These are phyloP conservation scores for Luffa aegyptiaca DNA, from an alignment of 306 rosid genomes.

Conservation along the genomic window DNA sequence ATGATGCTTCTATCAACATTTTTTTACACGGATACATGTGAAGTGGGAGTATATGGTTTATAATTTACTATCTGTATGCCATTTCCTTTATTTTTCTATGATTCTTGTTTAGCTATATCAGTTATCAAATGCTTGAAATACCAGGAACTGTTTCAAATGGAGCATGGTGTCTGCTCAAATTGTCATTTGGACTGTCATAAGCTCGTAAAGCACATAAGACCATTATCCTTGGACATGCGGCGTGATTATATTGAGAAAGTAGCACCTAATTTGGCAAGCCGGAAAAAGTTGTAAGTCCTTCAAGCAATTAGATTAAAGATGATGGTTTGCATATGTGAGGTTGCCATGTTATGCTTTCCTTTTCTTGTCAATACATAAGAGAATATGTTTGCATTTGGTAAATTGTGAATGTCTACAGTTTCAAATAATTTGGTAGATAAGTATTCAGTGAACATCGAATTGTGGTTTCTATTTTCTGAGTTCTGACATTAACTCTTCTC, in stretches of 20 bases:
- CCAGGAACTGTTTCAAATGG: slow-evolving; percentile 89
- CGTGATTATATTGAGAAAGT: slow-evolving; percentile 58
- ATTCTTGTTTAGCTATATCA: background rate
- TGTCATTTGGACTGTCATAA: slow-evolving; percentile 85
- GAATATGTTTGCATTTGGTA: background rate
- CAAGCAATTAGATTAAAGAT: slow-evolving; percentile 9
- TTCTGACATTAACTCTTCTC: background rate
- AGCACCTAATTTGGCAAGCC: slow-evolving; percentile 63
- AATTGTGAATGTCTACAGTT: background rate
- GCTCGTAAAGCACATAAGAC: slow-evolving; percentile 62
- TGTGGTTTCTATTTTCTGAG: slow-evolving; percentile 13
- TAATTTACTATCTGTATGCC: background rate
- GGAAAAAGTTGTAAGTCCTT: slow-evolving; percentile 57
- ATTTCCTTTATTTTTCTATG: background rate
- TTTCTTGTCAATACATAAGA: background rate
- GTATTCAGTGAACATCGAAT: background rate
- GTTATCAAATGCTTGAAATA: background rate
- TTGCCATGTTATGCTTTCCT: background rate
- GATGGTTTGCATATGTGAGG: background rate
- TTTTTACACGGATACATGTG: background rate
- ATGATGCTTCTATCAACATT: background rate
- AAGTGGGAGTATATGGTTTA: background rate
- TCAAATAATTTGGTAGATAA: background rate
- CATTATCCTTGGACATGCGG: slow-evolving; percentile 55
- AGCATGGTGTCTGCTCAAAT: slow-evolving; percentile 70